Evolutionary conservation across 163 green algal species (phyloP), one percentile per base, ranked within the genome.

Genomic region (Scenedesmus sp.): DNA sequence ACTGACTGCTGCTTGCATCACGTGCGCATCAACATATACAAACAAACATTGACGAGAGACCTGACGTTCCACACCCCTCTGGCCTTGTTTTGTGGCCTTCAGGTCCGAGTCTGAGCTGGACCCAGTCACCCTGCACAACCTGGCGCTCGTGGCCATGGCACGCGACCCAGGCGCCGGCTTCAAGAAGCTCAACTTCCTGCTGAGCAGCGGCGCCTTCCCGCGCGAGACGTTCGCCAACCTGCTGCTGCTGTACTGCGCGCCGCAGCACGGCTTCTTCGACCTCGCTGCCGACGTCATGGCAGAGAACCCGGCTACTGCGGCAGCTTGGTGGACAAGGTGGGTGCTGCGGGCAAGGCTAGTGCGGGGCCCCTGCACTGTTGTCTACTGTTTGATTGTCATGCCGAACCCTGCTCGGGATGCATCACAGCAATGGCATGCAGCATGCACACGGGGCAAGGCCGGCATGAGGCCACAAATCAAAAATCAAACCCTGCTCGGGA

Each of bases 41-140:
- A n/a, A n/a, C n/a, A n/a, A n/a, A n/a, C n/a, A n/a, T n/a, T n/a
- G n/a, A n/a, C n/a, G n/a, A n/a, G n/a, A n/a, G n/a, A n/a, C n/a
- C n/a, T n/a, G n/a, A n/a, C n/a, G n/a, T n/a, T 24, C 53, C 24
- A 2, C 53, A 26, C 10, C 53, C 53, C 9, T 65, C 9, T 65
- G 53, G 10, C 53, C 22, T 24, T 26, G 2, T 24, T 65, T 80
- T 81, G 26, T 40, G 2, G 16, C 81, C 18, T 73, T 9, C 65
- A 92, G 97, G 16, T 70, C 90, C 10, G 96, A 98, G 90, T 94
- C 95, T 84, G 97, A 99, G 93, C 95, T 99, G 59, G 97, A 99
- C 92, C 96, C 97, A n/a, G 96, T 97, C 30, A 97, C 96, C 10
- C 93, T 99, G 65, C 96, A 98, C 95, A 98, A 98, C 94, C 93